Evolutionary conservation across 805 yeast genomes (phyloP).

Genomic region (Lipomyces starkeyi): DNA sequence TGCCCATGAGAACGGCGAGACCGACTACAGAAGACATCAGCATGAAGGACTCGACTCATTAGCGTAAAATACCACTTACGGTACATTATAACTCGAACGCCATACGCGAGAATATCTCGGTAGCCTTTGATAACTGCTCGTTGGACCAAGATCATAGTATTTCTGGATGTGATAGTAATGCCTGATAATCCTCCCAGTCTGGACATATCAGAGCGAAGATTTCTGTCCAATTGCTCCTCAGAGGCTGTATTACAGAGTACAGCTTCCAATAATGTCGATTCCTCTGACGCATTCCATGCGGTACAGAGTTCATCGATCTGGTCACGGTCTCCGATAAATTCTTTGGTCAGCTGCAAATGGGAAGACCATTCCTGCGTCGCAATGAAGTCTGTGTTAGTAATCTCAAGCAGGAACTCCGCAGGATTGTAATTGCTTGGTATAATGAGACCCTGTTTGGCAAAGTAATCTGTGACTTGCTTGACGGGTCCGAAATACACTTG

Average conservation of each 20-base stretch:
- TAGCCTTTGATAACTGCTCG: constrained; percentile 47
- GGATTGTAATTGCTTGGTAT: constrained; percentile 42
- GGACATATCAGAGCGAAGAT: neutral
- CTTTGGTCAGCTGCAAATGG: neutral
- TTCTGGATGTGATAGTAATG: constrained; percentile 22
- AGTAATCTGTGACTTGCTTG: constrained; percentile 36
- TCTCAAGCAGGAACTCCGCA: constrained; percentile 46
- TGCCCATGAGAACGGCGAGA: constrained; percentile 52
- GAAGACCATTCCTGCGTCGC: neutral
- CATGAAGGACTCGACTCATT: neutral
- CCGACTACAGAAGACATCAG: constrained; percentile 40
- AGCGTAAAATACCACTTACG: neutral
- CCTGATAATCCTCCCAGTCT: neutral
- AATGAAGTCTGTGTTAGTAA: constrained; percentile 42
- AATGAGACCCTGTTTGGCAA: constrained; percentile 30
- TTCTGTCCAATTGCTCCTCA: neutral
- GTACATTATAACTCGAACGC: constrained; percentile 50
- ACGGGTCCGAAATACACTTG: constrained; percentile 36
- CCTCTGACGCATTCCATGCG: neutral
- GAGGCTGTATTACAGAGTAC: neutral
- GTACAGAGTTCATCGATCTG: neutral
- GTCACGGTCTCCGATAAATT: neutral
- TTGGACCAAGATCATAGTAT: constrained; percentile 38
- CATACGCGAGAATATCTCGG: constrained; percentile 49
- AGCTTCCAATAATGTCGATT: constrained; percentile 2